Percentiles rank a stretch among this genome's conserved stretches.
phyloP scores from a whole-genome alignment of 2,329 filamentous ascomycete species.

The Aureobasidium namibiae region DNA sequence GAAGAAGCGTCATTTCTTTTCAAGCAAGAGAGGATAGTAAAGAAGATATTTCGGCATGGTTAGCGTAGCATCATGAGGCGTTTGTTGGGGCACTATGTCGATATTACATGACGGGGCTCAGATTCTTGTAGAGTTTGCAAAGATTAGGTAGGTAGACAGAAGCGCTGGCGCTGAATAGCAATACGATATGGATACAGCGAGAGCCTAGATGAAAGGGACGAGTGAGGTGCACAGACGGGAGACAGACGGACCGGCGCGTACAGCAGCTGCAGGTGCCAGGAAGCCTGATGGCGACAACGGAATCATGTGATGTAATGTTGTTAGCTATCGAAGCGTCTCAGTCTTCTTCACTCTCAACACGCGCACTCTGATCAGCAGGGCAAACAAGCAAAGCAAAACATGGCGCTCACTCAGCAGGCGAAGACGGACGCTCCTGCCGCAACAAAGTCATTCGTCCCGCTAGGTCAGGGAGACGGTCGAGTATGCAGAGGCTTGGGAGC shows the following conservation, averaged over 20 bases:
- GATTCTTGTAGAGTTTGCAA: background rate
- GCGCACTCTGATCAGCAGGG: background rate
- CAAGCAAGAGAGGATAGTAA: constrained; percentile 21
- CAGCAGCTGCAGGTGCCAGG: background rate
- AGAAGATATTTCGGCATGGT: background rate
- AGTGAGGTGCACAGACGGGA: background rate
- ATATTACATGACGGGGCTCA: background rate
- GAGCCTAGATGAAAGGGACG: background rate
- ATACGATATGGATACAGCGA: background rate
- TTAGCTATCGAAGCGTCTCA: background rate
- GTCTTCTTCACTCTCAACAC: background rate
- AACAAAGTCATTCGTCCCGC: constrained; percentile 15
- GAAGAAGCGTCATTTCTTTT: constrained; percentile 52
- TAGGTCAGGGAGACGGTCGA: constrained; percentile 8
- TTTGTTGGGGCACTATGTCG: background rate
- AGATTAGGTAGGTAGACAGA: background rate
- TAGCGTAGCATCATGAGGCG: constrained; percentile 8
- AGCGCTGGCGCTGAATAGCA: background rate
- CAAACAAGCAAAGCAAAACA: background rate
- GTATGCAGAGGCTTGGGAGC: background rate
- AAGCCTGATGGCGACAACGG: constrained; percentile 5
- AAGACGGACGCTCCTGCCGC: background rate
- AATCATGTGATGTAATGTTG: background rate
- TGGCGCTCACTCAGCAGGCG: constrained; percentile 12
- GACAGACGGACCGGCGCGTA: background rate